Percentiles rank a stretch among this genome's conserved stretches.
Evolutionary conservation across 371 early-diverging fungal genomes (phyloP).

Genomic region (Chytridiales sp.): DNA sequence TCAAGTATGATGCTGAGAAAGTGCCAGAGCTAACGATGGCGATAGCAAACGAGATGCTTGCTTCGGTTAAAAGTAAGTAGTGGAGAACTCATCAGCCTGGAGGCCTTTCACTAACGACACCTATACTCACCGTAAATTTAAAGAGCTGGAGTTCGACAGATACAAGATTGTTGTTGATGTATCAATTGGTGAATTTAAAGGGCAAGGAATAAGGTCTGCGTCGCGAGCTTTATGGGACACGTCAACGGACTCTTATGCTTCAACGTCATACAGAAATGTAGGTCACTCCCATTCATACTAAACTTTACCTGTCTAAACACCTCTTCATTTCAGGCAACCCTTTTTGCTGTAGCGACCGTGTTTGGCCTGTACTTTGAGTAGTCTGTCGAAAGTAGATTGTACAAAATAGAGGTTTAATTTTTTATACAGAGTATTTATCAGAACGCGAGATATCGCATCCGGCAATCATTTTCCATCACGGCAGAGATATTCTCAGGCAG

Average conservation of each 20-base stretch:
- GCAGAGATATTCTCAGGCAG: too few species aligned
- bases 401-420: too few species aligned
- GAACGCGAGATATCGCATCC: too few species aligned
- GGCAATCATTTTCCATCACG: too few species aligned
- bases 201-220: slow-evolving; percentile 54
- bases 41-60: slow-evolving; percentile 52
- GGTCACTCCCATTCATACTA: slow-evolving; percentile 6
- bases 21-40: slow-evolving; percentile 37
- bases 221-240: slow-evolving; percentile 54
- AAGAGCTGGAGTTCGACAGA: slow-evolving; percentile 51
- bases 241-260: slow-evolving; percentile 48
- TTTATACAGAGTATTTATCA: too few species aligned
- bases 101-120: slow-evolving; percentile 1
- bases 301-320: not conserved
- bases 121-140: not conserved
- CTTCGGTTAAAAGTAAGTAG: slow-evolving; percentile 47
- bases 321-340: slow-evolving; percentile 30
- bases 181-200: slow-evolving; percentile 53
- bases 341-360: slow-evolving; percentile 51
- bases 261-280: slow-evolving; percentile 53
- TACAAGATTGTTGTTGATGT: slow-evolving; percentile 58
- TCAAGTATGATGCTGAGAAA: slow-evolving; percentile 50
- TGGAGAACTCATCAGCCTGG: not conserved
- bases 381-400: too few species aligned
- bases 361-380: slow-evolving; percentile 47